phyloP scores from a whole-genome alignment of 1,139 yeast species.

The Geotrichum candidum region DNA sequence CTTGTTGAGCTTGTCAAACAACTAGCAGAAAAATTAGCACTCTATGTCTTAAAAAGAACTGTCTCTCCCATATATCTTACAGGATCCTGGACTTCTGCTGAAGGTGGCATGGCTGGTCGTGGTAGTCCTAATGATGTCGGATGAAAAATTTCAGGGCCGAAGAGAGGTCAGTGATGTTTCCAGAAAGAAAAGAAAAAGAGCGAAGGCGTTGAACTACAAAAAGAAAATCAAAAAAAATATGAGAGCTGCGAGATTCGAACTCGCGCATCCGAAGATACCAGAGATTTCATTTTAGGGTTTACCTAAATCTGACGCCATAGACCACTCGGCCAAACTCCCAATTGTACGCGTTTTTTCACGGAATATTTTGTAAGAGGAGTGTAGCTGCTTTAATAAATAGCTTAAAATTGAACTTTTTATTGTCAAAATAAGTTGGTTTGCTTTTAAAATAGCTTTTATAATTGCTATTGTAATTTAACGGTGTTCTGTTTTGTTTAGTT shows the following conservation, averaged over 20 bases:
- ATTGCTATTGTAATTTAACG: too few species aligned
- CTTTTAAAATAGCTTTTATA: too few species aligned
- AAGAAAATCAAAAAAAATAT: constrained; percentile 19
- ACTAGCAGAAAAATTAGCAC: constrained; percentile 1
- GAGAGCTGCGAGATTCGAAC: constrained; percentile 43
- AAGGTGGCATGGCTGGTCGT: constrained; percentile 1
- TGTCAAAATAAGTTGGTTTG: too few species aligned
- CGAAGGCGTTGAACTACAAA: neutral
- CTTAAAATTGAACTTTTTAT: too few species aligned
- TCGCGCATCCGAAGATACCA: constrained; percentile 43
- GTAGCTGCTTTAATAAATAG: too few species aligned
- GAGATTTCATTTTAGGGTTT: constrained; percentile 33
- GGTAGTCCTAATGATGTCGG: too few species aligned
- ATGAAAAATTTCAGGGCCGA: too few species aligned
- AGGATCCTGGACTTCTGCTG: constrained; percentile 14
- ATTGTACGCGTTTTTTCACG: too few species aligned
- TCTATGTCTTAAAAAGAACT: neutral
- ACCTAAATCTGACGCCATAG: constrained; percentile 43
- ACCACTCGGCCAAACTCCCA: constrained; percentile 43
- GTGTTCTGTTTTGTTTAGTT: too few species aligned
- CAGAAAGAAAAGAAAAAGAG: neutral
- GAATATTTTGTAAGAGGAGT: too few species aligned
- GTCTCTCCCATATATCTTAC: constrained; percentile 1
- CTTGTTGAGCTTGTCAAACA: constrained; percentile 10
- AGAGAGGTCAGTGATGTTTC: constrained; percentile 1